phyloP scores from a whole-genome alignment of 495 filamentous ascomycete genomes.

The Rostrohypoxylon terebratum region DNA sequence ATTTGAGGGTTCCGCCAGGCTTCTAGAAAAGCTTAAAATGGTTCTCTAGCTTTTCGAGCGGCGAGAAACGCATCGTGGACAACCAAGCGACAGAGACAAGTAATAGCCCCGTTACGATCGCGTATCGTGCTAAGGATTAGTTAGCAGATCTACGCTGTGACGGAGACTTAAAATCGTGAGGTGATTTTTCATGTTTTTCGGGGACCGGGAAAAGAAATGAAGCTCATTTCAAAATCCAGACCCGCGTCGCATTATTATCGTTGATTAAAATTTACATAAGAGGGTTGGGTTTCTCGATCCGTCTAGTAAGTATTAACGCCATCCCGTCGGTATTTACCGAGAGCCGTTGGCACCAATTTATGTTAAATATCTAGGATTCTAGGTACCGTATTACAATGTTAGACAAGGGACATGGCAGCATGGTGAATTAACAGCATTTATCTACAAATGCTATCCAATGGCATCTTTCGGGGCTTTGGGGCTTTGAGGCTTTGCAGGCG shows the following conservation, averaged over 20 bases:
- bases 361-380: too few species aligned
- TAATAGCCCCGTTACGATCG: conserved; percentile 13
- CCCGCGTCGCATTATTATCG: conserved; percentile 40
- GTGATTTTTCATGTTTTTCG: neutral
- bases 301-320: conserved; percentile 10
- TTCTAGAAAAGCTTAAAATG: conserved; percentile 46
- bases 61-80: neutral
- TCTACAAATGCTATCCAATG: neutral
- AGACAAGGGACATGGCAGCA: conserved; percentile 3
- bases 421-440: neutral
- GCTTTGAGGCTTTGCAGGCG: neutral
- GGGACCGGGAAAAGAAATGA: conserved; percentile 42
- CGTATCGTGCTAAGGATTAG: conserved; percentile 2
- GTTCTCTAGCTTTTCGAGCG: conserved; percentile 11
- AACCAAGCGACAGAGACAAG: neutral
- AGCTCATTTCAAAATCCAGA: conserved; percentile 38
- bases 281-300: conserved; percentile 12
- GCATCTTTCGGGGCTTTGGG: neutral
- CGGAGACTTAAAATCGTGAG: conserved; percentile 2
- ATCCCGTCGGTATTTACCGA: conserved; percentile 15
- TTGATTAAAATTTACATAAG: conserved; percentile 34
- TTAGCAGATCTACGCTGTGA: neutral
- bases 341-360: conserved; percentile 6
- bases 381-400: conserved; percentile 1
- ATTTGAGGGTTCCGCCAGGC: conserved; percentile 41